These are phyloP conservation scores for Fomitopsis betulina DNA, from an alignment of 1,284 basidiomycete species.

Conservation along the genomic window DNA sequence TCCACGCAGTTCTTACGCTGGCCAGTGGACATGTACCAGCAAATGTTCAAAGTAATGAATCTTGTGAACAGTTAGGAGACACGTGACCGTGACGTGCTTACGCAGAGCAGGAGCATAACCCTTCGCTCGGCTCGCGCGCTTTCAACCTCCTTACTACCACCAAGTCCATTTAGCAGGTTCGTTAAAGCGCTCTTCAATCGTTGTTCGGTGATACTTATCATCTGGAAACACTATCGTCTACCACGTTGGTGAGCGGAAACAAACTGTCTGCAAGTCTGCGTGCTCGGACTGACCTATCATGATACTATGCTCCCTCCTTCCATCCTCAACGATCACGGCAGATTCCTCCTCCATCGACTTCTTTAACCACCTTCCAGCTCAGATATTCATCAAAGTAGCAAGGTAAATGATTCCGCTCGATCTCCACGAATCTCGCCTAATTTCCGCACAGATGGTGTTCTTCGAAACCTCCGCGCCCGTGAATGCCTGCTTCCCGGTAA, in stretches of 20 bases:
- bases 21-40: too few species aligned
- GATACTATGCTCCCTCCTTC: not conserved
- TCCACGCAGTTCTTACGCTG: too few species aligned
- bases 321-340: not conserved
- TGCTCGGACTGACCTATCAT: not conserved
- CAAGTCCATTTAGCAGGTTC: not conserved
- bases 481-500: constrained; percentile 52
- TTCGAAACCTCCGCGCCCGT: constrained; percentile 33
- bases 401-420: not conserved
- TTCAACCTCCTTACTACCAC: not conserved
- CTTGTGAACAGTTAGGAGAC: not conserved
- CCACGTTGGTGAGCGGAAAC: not conserved
- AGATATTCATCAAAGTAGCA: not conserved
- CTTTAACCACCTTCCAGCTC: not conserved
- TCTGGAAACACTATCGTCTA: not conserved
- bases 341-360: not conserved
- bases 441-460: constrained; percentile 15
- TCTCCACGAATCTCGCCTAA: not conserved
- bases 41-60: too few species aligned
- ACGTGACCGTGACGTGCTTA: not conserved
- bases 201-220: not conserved
- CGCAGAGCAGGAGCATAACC: not conserved
- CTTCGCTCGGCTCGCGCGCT: not conserved
- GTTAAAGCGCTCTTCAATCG: not conserved
- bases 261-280: not conserved